phyloP scores from a whole-genome alignment of 805 yeast species.

The Jamesozyma lodderae region DNA sequence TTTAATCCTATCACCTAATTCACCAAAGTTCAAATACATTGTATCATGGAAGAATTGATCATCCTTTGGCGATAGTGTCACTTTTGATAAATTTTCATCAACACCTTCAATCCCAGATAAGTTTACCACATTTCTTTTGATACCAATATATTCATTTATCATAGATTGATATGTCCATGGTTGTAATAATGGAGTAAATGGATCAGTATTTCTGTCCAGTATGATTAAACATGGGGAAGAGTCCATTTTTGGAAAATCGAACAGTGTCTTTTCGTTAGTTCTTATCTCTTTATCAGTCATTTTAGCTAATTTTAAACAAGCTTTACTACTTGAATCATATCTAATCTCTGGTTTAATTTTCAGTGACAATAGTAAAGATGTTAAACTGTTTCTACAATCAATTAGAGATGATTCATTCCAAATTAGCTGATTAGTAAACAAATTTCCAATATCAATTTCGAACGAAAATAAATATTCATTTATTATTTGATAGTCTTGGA shows the following conservation, averaged over 20 bases:
- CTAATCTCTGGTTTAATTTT: slow-evolving; percentile 68
- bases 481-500: slow-evolving; percentile 71
- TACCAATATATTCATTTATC: slow-evolving; percentile 88
- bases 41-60: slow-evolving; percentile 74
- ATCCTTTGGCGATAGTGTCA: slow-evolving; percentile 56
- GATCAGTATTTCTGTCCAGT: slow-evolving; percentile 81
- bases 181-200: slow-evolving; percentile 80
- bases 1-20: slow-evolving; percentile 79
- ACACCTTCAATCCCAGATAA: slow-evolving; percentile 47
- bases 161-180: slow-evolving; percentile 99
- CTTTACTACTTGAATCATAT: slow-evolving; percentile 59
- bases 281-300: slow-evolving; percentile 52
- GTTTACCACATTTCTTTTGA: slow-evolving; percentile 71
- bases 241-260: slow-evolving; percentile 58
- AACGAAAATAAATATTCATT: slow-evolving; percentile 58
- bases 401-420: slow-evolving; percentile 24
- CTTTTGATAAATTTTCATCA: slow-evolving; percentile 49
- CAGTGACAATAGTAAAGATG: slow-evolving; percentile 43
- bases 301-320: slow-evolving; percentile 59
- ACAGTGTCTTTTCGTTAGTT: slow-evolving; percentile 47
- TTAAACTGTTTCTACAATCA: slow-evolving; percentile 18
- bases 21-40: slow-evolving; percentile 90
- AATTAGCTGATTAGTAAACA: slow-evolving; percentile 21
- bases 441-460: slow-evolving; percentile 20
- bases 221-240: slow-evolving; percentile 65